Conservation (phyloP, 1,284 basidiomycete genomes). For the Cystobasidium slooffiae region DNA sequence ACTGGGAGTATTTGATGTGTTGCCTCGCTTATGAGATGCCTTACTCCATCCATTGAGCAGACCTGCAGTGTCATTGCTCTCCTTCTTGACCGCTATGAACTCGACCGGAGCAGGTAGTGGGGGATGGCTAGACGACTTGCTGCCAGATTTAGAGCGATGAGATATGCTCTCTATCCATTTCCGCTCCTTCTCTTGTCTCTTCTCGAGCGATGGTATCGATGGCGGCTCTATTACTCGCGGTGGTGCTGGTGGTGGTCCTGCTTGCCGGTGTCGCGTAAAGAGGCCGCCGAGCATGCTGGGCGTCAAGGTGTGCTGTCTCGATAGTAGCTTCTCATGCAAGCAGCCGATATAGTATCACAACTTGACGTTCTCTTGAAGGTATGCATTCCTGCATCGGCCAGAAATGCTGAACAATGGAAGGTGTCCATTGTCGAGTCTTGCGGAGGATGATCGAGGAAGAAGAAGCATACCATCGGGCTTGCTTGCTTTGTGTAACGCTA, state of each 20-base stretch:
- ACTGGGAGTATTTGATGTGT: background rate
- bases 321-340: too few relatives aligned
- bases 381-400: too few relatives aligned
- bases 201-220: slow-evolving; percentile 28
- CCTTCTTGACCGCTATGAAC: background rate
- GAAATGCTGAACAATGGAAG: too few relatives aligned
- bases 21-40: background rate
- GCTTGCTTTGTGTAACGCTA: too few relatives aligned
- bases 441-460: too few relatives aligned
- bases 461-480: too few relatives aligned
- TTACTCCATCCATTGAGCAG: slow-evolving; percentile 14
- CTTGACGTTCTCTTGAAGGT: too few relatives aligned
- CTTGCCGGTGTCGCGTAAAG: background rate
- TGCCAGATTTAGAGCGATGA: background rate
- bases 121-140: background rate
- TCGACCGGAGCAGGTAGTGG: slow-evolving; percentile 21
- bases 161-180: slow-evolving; percentile 33
- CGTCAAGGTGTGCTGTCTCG: background rate
- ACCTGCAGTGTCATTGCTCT: background rate
- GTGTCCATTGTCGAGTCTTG: too few relatives aligned
- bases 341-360: too few relatives aligned
- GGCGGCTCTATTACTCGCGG: slow-evolving; percentile 22
- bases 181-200: slow-evolving; percentile 41
- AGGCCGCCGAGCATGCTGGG: slow-evolving; percentile 29
- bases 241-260: background rate